A percentile compares a stretch with the other conserved stretches of the same genome.
These are phyloP conservation scores for Globisporangium orthogonon DNA, from an alignment of 352 stramenopile species.

Conservation along the genomic window DNA sequence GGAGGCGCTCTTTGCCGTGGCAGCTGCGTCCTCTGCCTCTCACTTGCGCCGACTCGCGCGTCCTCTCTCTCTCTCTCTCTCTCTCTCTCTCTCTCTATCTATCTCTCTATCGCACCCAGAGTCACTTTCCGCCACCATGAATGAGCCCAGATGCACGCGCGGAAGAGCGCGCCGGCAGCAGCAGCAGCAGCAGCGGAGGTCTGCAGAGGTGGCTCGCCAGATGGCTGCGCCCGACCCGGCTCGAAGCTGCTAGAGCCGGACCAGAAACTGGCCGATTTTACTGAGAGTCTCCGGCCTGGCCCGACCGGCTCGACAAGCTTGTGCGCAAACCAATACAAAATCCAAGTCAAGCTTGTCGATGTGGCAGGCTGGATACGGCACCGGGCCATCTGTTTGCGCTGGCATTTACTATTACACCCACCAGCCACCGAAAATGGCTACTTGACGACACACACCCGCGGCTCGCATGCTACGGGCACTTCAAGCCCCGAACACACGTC, in stretches of 20 bases:
- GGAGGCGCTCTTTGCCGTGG: background rate
- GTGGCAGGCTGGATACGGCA: too few species aligned
- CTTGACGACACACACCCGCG: too few species aligned
- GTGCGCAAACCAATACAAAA: too few species aligned
- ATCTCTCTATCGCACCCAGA: background rate
- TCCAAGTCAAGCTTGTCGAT: too few species aligned
- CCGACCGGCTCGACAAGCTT: too few species aligned
- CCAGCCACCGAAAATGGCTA: too few species aligned
- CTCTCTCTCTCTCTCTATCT: background rate
- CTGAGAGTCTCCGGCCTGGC: background rate
- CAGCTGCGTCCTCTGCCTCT: slow-evolving; percentile 1
- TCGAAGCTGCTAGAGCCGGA: background rate
- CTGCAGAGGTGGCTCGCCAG: background rate
- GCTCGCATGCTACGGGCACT: background rate
- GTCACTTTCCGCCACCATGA: background rate
- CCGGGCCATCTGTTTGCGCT: too few species aligned
- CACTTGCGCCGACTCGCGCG: background rate
- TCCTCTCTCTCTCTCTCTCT: background rate
- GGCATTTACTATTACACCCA: too few species aligned
- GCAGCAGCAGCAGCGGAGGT: background rate
- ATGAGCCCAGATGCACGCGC: background rate
- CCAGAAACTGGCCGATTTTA: background rate
- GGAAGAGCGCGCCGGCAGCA: background rate
- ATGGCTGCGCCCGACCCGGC: background rate
- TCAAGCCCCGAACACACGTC: background rate